phyloP scores from a whole-genome alignment of 305 asterid genomes.

The Withania somnifera region DNA sequence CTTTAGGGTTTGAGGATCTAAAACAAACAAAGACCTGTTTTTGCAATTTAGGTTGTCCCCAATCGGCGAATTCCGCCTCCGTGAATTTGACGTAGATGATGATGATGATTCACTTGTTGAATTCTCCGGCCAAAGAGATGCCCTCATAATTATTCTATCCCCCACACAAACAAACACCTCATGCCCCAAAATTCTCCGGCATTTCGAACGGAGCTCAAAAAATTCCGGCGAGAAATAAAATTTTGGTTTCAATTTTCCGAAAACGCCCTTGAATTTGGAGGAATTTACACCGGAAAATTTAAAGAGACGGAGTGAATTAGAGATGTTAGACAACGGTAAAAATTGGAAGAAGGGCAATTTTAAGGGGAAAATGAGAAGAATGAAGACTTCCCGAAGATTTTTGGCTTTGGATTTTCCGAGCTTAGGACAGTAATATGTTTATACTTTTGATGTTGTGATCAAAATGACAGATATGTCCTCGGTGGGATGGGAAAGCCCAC shows the following conservation, averaged over 20 bases:
- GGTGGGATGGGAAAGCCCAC: too few species aligned
- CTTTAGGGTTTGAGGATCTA: not conserved
- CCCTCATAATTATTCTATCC: conserved; percentile 2
- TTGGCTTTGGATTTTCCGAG: not conserved
- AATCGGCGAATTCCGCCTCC: not conserved
- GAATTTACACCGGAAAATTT: not conserved
- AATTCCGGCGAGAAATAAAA: not conserved
- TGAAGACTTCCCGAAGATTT: not conserved
- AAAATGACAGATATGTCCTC: not conserved
- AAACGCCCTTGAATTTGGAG: not conserved
- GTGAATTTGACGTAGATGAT: not conserved
- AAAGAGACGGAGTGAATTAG: not conserved
- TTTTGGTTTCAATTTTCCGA: not conserved
- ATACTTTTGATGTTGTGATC: not conserved
- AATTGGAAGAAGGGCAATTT: not conserved
- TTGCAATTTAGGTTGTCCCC: not conserved
- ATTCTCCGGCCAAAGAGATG: conserved; percentile 9
- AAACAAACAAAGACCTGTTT: not conserved
- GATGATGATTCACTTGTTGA: not conserved
- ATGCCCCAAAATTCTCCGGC: not conserved
- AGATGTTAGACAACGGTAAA: not conserved
- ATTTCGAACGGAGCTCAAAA: not conserved
- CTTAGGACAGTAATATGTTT: not conserved
- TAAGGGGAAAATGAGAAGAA: not conserved
- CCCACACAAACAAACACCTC: not conserved